Evolutionary conservation across 805 yeast species (phyloP), one percentile per base, ranked within the genome.

Genomic region (Danielia oregonensis): DNA sequence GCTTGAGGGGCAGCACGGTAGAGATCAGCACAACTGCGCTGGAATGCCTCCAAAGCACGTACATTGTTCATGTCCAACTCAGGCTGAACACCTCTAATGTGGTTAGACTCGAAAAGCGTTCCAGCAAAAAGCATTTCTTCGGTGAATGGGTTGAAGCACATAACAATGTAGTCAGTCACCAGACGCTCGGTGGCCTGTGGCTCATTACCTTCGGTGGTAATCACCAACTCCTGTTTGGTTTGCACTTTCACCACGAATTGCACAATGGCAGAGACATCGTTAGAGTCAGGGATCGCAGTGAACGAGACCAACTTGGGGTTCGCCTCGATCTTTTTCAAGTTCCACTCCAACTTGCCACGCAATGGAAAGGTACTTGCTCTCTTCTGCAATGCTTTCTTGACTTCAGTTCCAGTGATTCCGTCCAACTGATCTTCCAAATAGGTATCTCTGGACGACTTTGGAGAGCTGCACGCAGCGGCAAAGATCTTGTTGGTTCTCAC

Each of bases 401-500:
- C 63, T 30, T 56, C 61, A 7, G 45, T 49, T 3, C 70, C 68
- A 13, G 63, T 56, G 27, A 55, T 57, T 12, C 62, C 61, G 15
- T 55, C 59, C 39, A 65, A 51, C 37, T 63, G 65, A 5, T 50
- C 36, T 22, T 58, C 63, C 29, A 86, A 52, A 43, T 79, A 68
- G 21, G 67, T 68, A 13, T 66, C 54, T 36, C 70, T 48, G 35
- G 59, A 57, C 6, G 39, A 36, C 13, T 36, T 36, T 5, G 58
- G 54, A 35, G 55, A 49, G 36, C 54, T 57, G 49, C 72, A 66
- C 1, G 64, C 67, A 17, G 63, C 54, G 2, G 95, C 91, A 66
- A 89, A 89, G 2, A 87, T 79, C 51, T 79, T 78, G 61, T 89
- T 87, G n/a, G 86, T 82, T 37, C 76, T 75, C 18, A 82, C 83